Evolutionary conservation across 2,329 filamentous ascomycete species (phyloP), one percentile per base, ranked within the genome.

Genomic region (Talaromyces sp.): DNA sequence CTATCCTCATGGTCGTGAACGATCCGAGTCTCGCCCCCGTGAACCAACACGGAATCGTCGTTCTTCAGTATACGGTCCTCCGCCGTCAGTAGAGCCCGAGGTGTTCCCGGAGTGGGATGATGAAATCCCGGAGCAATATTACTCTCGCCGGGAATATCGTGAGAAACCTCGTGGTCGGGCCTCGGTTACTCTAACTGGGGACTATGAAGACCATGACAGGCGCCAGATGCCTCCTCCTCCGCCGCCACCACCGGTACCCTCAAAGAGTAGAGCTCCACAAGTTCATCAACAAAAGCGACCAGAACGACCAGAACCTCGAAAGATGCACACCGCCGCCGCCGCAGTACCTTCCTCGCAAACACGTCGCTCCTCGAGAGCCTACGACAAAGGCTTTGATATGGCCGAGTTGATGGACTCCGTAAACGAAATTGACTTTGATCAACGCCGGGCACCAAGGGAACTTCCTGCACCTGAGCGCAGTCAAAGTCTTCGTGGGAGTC

Each of bases 211-310:
- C 50, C 9, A 19, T 19, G 17, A n/a, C 17, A 35, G 33, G 13
- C n/a, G 36, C 20, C n/a, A 20, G 22, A 45, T 51, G 41, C 41
- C 42, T 72, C 74, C 73, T 40, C 75, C 72, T 5, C 74, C 75
- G 13, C 68, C 72, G 5, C 74, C 75, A 13, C 68, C 68, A 22
- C 73, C 71, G 8, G 70, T 69, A n/a, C 67, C 68, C 49, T 48
- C 56, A 32, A 69, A 39, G 8, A 36, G 62, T 46, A 53, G 62
- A 27, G 49, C 60, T 29, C 65, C 65, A 7, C 68, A 72, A 24
- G 68, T 75, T 27, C 72, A 74, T 50, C 71, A 73, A 52, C n/a
- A 20, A 3, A 70, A 64, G 44, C 69, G 65, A 17, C 68, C 70
- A 1, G 65, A 71, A 22, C 45, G 33, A 7, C 46, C 33, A 14